Conservation (phyloP, 2,329 filamentous ascomycete genomes). For the Aspergillaceae sp. region DNA sequence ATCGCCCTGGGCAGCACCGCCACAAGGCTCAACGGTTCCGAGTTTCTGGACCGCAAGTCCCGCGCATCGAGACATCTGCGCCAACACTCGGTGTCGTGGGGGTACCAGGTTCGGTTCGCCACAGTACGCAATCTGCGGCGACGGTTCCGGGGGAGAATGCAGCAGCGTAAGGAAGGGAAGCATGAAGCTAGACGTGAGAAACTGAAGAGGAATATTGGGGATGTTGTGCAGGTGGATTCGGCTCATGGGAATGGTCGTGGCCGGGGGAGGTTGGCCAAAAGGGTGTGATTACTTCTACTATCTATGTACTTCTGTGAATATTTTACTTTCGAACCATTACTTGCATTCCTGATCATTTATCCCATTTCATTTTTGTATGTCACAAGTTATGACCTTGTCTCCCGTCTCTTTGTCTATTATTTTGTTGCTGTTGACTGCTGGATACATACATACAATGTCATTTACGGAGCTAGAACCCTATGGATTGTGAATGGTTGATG, state of each 20-base stretch:
- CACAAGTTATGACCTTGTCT: too few relatives aligned
- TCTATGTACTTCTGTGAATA: too few relatives aligned
- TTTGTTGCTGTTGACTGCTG: too few relatives aligned
- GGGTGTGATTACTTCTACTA: neutral
- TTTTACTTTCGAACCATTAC: too few relatives aligned
- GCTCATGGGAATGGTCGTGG: neutral
- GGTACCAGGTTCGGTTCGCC: conserved; percentile 44
- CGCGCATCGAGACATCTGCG: conserved; percentile 12
- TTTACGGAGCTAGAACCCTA: neutral
- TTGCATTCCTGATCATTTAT: too few relatives aligned
- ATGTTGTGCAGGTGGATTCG: neutral
- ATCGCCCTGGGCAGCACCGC: conserved; percentile 18
- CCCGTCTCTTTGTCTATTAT: too few relatives aligned
- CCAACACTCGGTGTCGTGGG: conserved; percentile 4
- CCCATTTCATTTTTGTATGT: too few relatives aligned
- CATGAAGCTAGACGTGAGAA: conserved; percentile 46
- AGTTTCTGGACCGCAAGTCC: conserved; percentile 22
- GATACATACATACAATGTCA: too few relatives aligned
- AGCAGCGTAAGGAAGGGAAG: conserved; percentile 37
- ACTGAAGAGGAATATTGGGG: conserved; percentile 46
- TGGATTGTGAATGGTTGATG: neutral
- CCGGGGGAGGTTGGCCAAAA: neutral
- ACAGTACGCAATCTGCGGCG: conserved; percentile 43
- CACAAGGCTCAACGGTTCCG: conserved; percentile 10
- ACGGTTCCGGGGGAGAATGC: conserved; percentile 37